Percentiles rank a stretch among this genome's conserved stretches.
Conservation (phyloP, 176 grass and related monocot genomes). For the Zoysia japonica region DNA sequence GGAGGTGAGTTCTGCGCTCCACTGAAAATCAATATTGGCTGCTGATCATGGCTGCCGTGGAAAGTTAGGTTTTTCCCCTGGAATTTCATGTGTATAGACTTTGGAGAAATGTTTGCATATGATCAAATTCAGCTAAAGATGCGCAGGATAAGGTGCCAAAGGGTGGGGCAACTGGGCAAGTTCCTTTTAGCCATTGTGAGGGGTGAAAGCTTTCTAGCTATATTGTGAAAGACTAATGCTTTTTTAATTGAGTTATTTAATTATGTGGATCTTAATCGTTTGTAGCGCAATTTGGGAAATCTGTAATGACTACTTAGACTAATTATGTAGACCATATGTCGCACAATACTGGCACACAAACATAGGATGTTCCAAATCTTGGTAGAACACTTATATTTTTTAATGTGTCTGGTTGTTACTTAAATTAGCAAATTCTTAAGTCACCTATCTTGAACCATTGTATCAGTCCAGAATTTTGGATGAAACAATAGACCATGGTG, state of each 20-base stretch:
- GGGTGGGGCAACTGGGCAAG: not conserved
- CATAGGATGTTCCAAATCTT: not conserved
- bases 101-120: slow-evolving; percentile 16
- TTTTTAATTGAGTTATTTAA: not conserved
- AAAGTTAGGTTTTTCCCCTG: not conserved
- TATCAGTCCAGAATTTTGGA: not conserved
- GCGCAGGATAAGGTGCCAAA: not conserved
- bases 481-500: not conserved
- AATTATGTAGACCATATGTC: not conserved
- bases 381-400: not conserved
- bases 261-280: not conserved
- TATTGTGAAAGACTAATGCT: not conserved
- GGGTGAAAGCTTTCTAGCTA: not conserved
- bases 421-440: not conserved
- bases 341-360: not conserved
- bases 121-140: not conserved
- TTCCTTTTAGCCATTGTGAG: not conserved
- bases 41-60: not conserved
- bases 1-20: slow-evolving; percentile 43
- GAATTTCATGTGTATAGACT: not conserved
- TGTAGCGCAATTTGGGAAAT: not conserved
- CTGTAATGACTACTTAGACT: not conserved
- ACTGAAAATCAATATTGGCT: not conserved
- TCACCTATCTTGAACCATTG: not conserved
- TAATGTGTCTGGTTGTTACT: not conserved